phyloP scores from a whole-genome alignment of 345 rosid genomes.

The Eucalyptus sp. region DNA sequence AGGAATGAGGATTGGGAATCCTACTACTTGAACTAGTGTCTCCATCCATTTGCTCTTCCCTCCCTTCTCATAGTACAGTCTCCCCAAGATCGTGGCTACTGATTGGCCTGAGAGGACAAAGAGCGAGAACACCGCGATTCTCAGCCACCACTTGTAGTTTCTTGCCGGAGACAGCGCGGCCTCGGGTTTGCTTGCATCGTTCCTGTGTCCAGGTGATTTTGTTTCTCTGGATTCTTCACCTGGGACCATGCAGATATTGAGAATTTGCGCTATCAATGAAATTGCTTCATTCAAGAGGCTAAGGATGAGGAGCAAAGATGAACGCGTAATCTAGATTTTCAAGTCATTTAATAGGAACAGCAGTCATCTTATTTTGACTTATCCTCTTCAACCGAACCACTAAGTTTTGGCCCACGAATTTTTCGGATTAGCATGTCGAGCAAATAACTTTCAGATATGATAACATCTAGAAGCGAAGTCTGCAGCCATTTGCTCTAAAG shows the following conservation, averaged over 20 bases:
- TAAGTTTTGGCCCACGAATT: neutral
- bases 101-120: conserved; percentile 30
- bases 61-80: conserved; percentile 33
- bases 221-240: neutral
- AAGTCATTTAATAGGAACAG: neutral
- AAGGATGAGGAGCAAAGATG: neutral
- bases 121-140: neutral
- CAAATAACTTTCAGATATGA: neutral
- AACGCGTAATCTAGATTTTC: neutral
- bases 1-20: conserved; percentile 45
- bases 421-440: neutral
- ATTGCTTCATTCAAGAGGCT: neutral
- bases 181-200: neutral
- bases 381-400: neutral
- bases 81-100: conserved; percentile 21
- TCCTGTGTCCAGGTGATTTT: neutral
- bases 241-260: neutral
- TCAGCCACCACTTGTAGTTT: neutral
- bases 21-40: conserved; percentile 25
- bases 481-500: neutral
- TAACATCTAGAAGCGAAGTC: neutral
- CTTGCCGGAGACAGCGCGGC: neutral
- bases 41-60: conserved; percentile 42
- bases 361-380: neutral
- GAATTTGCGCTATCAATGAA: neutral